phyloP scores from a whole-genome alignment of 805 yeast genomes.

The Hanseniaspora occidentalis region DNA sequence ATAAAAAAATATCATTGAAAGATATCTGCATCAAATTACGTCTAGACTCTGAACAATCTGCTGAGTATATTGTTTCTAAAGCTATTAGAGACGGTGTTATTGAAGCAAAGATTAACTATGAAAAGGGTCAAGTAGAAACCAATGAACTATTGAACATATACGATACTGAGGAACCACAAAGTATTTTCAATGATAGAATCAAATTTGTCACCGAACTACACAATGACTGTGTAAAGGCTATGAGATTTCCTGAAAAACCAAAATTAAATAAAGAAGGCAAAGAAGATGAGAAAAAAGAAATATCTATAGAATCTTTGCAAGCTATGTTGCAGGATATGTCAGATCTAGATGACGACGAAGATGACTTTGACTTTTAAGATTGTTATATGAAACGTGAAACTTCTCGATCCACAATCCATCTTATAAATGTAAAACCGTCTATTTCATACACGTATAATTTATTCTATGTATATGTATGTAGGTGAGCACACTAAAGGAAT shows the following conservation, averaged over 20 bases:
- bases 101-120: slow-evolving; percentile 88
- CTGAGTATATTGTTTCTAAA: slow-evolving; percentile 93
- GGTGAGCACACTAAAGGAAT: not conserved
- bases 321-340: slow-evolving; percentile 20
- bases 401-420: not conserved
- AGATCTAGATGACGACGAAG: slow-evolving; percentile 24
- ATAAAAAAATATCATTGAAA: slow-evolving; percentile 78
- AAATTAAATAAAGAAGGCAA: slow-evolving; percentile 14
- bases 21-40: slow-evolving; percentile 90
- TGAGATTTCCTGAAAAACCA: slow-evolving; percentile 63
- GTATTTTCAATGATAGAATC: slow-evolving; percentile 84
- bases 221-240: slow-evolving; percentile 84
- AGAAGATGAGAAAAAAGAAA: slow-evolving; percentile 13
- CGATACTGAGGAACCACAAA: slow-evolving; percentile 78
- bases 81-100: slow-evolving; percentile 96
- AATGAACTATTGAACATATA: slow-evolving; percentile 78
- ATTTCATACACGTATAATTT: no score
- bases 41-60: slow-evolving; percentile 87
- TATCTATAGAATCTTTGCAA: slow-evolving; percentile 2
- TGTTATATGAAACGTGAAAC: not conserved
- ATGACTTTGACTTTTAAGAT: slow-evolving; percentile 8
- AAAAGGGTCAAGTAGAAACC: slow-evolving; percentile 82
- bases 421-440: no score
- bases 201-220: slow-evolving; percentile 81
- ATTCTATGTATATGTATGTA: not conserved